Evolutionary conservation across 441 rosid species (phyloP), one percentile per base, ranked within the genome.

Genomic region (Populus hybrid): DNA sequence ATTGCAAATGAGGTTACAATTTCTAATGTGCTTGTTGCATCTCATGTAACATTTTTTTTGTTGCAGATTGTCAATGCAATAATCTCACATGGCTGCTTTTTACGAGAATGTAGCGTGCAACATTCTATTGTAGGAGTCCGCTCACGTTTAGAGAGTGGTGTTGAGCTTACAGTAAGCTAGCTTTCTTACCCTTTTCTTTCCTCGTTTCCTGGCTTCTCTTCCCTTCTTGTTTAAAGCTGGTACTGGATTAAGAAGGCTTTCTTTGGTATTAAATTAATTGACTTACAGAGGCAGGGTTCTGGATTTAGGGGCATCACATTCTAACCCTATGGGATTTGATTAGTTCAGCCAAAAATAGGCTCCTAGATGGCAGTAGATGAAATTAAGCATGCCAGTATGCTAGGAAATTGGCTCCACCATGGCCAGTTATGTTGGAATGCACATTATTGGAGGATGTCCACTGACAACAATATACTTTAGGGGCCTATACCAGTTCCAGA

Each of bases 31-130:
- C 14, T 33, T 69, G 18, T 67, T 42, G 56, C 72, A 65, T 72
- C 82, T 81, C 31, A 78, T 35, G 69, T 74, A 61, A 79, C 38
- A 26, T n/a, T 31, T 45, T 50, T 56, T 53, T 42, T 71, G 69
- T 9, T 81, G 82, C 89, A 94, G 97, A 89, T 93, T 56, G 80
- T 87, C 24, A 92, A 93, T 81, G 90, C 97, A n/a, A 93, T 93
- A 86, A 84, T 94, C 69, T 94, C 97, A 69, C 90, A 86, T 7
- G 89, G 94, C 64, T 89, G 87, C 75, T 87, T 87, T 84, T 76
- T 87, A 68, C 77, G 82, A 73, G 88, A 85, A 35, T 87, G 90
- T 65, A 68, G 74, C 0, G 69, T 87, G 16, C 82, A 85, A 64
- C 88, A 77, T 74, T 87, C 90, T 38, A 82, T 87, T 11, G 83